Conservation (phyloP, 2,329 filamentous ascomycete species). For the Trichoderma semiorbis region DNA sequence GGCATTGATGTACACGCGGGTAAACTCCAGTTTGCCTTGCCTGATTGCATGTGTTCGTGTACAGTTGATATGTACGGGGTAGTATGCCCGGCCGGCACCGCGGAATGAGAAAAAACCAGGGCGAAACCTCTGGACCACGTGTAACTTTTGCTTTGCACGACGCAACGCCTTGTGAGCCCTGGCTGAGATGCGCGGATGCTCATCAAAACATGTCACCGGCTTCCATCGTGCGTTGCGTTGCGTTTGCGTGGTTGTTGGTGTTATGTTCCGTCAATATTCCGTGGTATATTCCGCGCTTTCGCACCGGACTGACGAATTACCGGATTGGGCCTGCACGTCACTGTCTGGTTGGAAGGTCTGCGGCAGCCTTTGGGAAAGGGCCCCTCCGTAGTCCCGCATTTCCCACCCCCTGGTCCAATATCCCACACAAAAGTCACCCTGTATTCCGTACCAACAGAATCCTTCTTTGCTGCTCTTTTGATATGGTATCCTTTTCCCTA, state of each 20-base stretch:
- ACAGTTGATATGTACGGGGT: not conserved
- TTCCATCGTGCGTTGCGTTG: not conserved
- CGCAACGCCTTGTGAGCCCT: slow-evolving; percentile 10
- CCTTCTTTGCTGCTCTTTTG: not conserved
- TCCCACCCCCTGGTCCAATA: not conserved
- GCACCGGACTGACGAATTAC: slow-evolving; percentile 2
- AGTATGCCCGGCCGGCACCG: not conserved
- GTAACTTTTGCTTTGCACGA: not conserved
- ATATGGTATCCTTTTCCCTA: not conserved
- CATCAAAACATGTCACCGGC: not conserved
- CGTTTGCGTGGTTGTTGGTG: not conserved
- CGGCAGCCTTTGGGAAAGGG: not conserved
- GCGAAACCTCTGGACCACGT: too few relatives aligned
- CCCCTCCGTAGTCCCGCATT: not conserved
- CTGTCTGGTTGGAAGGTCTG: not conserved
- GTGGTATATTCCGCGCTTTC: not conserved
- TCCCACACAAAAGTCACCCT: not conserved
- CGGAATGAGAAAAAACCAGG: not conserved
- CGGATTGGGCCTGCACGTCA: slow-evolving; percentile 13
- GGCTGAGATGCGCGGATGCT: not conserved
- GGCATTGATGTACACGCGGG: not conserved
- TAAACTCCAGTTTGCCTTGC: not conserved
- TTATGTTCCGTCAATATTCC: not conserved
- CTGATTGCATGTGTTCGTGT: not conserved
- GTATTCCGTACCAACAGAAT: not conserved